Conservation (phyloP, 169 alveolate genomes). For the Sarcocystis neurona region DNA sequence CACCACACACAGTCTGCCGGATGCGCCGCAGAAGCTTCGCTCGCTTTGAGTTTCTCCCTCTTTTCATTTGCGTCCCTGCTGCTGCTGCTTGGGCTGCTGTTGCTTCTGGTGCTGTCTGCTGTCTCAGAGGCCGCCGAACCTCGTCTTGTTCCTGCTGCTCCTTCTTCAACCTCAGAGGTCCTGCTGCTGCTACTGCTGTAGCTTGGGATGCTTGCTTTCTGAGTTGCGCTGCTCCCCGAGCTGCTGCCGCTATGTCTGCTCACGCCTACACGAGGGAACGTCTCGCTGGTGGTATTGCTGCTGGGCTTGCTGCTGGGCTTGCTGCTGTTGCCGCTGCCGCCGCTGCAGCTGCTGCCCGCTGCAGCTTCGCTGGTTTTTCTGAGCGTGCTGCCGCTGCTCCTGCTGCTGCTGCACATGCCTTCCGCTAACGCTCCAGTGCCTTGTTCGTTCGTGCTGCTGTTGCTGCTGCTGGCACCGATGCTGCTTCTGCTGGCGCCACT, state of each 20-base stretch:
- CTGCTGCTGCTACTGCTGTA: not conserved
- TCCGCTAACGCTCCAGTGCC: not conserved
- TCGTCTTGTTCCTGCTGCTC: not conserved
- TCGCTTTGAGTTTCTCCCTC: not conserved
- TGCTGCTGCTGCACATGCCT: not conserved
- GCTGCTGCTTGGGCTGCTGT: not conserved
- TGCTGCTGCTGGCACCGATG: constrained; percentile 3
- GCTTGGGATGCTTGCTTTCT: not conserved
- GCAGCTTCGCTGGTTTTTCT: not conserved
- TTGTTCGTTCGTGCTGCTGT: constrained; percentile 8
- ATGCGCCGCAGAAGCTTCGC: not conserved
- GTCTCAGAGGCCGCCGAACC: not conserved
- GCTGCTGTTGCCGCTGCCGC: constrained; percentile 26
- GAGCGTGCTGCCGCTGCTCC: constrained; percentile 9
- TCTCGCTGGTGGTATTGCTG: not conserved
- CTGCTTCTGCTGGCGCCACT: not conserved
- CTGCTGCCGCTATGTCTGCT: not conserved
- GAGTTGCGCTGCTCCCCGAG: not conserved
- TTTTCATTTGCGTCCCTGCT: not conserved
- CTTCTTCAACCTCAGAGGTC: not conserved
- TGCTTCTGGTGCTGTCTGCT: too few relatives aligned
- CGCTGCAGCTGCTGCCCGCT: not conserved
- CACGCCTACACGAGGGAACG: not conserved
- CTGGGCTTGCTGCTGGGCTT: not conserved
- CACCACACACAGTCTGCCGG: not conserved